Conservation (phyloP, 768 basidiomycete genomes). For the Kwoniella heveanensis region DNA sequence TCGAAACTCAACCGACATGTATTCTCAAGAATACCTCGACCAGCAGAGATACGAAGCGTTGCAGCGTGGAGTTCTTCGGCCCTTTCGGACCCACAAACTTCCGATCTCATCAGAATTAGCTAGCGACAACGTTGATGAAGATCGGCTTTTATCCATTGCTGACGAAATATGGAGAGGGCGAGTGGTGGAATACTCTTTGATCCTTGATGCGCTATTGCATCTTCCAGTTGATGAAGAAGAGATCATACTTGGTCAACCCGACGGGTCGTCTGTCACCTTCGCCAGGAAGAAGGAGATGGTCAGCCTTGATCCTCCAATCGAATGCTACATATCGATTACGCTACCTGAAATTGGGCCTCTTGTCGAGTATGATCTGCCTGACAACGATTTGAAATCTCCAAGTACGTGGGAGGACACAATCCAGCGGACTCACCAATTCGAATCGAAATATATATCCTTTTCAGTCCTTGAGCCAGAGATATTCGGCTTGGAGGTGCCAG, state of each 20-base stretch:
- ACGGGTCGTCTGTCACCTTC: background rate
- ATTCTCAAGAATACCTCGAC: conserved; percentile 2
- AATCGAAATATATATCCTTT: no score
- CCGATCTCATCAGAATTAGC: background rate
- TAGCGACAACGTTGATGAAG: background rate
- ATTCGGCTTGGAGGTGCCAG: no score
- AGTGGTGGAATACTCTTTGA: background rate
- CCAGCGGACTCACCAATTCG: no score
- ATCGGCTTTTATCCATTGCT: background rate
- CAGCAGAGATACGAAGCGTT: background rate
- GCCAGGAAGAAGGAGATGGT: background rate
- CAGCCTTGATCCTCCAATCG: background rate
- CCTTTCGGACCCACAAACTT: background rate
- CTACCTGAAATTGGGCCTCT: background rate
- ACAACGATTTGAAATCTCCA: background rate
- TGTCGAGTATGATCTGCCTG: background rate
- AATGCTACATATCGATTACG: background rate
- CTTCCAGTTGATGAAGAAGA: background rate
- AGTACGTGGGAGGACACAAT: background rate
- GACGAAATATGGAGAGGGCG: background rate
- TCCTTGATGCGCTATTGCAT: background rate
- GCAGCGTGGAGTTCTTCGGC: background rate
- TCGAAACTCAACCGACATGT: background rate
- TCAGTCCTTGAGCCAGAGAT: no score
- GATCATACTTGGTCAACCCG: background rate